Percentiles rank a stretch among this genome's conserved stretches.
Conservation (phyloP, 2,329 filamentous ascomycete species). For the Pochonia chlamydosporia region DNA sequence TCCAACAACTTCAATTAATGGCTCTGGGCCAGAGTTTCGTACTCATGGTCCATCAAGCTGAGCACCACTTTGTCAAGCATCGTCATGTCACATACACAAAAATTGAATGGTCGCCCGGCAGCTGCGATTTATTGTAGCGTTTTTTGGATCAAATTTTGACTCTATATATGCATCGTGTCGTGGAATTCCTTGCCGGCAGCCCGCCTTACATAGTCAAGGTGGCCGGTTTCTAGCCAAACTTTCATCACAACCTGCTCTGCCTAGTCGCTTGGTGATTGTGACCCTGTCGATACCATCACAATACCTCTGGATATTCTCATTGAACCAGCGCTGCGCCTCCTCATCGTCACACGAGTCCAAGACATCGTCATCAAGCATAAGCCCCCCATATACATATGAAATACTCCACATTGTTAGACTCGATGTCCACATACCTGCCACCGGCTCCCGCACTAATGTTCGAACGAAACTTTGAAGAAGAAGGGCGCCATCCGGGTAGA, state of each 20-base stretch:
- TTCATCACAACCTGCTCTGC: slow-evolving; percentile 6
- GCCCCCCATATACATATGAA: slow-evolving; percentile 4
- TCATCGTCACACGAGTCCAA: slow-evolving; percentile 5
- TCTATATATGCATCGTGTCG: too few species aligned
- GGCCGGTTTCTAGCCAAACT: background rate
- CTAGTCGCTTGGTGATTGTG: slow-evolving; percentile 7
- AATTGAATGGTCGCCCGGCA: too few species aligned
- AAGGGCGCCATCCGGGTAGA: slow-evolving; percentile 3
- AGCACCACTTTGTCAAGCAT: too few species aligned
- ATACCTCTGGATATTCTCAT: slow-evolving; percentile 1
- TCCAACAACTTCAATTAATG: too few species aligned
- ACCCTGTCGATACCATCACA: slow-evolving; percentile 1
- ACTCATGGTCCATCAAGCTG: too few species aligned
- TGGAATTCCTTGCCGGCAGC: too few species aligned
- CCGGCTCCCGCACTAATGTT: slow-evolving; percentile 2
- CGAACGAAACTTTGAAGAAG: slow-evolving; percentile 7
- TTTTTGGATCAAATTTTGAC: too few species aligned
- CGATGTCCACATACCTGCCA: slow-evolving; percentile 4
- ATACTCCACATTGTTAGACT: slow-evolving; percentile 1
- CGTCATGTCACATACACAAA: too few species aligned
- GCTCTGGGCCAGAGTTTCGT: too few species aligned
- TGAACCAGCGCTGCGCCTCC: slow-evolving; percentile 4
- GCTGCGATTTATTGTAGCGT: too few species aligned
- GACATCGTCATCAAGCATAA: slow-evolving; percentile 4
- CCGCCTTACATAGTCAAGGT: too few species aligned